A percentile compares a stretch with the other conserved stretches of the same genome.
Evolutionary conservation across 108 stramenopile species (phyloP).

Genomic region (Craspedostauros australis): DNA sequence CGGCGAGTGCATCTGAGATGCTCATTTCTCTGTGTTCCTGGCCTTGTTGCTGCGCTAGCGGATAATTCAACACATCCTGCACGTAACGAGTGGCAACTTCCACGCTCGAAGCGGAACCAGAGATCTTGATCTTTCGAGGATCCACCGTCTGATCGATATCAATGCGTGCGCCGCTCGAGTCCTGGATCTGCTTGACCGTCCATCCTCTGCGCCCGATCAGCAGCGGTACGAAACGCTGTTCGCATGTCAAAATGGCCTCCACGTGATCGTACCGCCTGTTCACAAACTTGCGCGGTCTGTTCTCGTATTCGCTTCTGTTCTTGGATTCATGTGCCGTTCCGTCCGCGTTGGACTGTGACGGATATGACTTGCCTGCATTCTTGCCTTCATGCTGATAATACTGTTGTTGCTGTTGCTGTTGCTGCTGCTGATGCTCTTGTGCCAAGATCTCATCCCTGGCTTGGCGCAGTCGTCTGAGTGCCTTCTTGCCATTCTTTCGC

Average conservation of each 20-base stretch:
- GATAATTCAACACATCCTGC: slow-evolving; percentile 76
- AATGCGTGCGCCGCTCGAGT: slow-evolving; percentile 73
- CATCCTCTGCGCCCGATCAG: slow-evolving; percentile 83
- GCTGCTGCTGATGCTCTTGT: slow-evolving; percentile 1
- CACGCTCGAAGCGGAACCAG: slow-evolving; percentile 54
- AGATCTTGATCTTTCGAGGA: slow-evolving; percentile 73
- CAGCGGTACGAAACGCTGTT: slow-evolving; percentile 74
- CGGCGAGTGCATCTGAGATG: background rate
- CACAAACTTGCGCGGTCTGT: no score
- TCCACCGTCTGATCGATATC: slow-evolving; percentile 78
- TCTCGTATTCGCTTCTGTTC: no score
- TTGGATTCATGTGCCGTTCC: background rate
- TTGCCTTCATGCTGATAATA: background rate
- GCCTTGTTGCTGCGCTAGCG: slow-evolving; percentile 49
- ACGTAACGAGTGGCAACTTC: slow-evolving; percentile 69
- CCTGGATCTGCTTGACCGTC: slow-evolving; percentile 85
- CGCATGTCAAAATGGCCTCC: slow-evolving; percentile 45
- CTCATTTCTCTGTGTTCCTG: background rate
- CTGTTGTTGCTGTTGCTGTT: slow-evolving; percentile 3
- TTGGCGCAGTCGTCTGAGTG: slow-evolving; percentile 64
- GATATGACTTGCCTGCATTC: background rate
- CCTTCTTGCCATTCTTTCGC: slow-evolving; percentile 89
- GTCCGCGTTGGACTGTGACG: slow-evolving; percentile 3
- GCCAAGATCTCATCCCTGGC: slow-evolving; percentile 11
- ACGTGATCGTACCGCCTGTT: background rate